Conservation (phyloP, 441 rosid species). For the Erodium moschatum region DNA sequence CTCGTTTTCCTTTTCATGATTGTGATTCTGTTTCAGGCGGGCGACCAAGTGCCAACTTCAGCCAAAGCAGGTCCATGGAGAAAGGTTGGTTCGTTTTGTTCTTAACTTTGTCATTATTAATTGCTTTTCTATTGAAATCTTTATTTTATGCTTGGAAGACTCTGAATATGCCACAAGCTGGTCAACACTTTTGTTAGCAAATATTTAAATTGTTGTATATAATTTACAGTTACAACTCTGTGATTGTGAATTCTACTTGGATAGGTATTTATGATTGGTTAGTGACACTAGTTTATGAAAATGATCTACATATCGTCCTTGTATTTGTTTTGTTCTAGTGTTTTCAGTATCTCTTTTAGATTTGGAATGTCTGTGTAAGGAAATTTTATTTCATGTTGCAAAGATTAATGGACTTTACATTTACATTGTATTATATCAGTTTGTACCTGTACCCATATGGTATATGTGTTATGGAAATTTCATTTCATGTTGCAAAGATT, state of each 20-base stretch:
- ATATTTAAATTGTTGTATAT: background rate
- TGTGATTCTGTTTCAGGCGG: slow-evolving; percentile 42
- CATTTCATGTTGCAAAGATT: too few species aligned
- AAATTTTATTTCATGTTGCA: too few species aligned
- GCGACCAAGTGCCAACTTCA: slow-evolving; percentile 51
- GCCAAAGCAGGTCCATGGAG: slow-evolving; percentile 94
- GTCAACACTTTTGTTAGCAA: background rate
- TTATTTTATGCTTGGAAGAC: background rate
- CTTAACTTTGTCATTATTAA: slow-evolving; percentile 12
- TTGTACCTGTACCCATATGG: too few species aligned
- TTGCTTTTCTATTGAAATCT: background rate
- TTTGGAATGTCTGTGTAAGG: too few species aligned
- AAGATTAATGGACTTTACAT: too few species aligned
- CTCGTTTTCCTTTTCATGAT: slow-evolving; percentile 2
- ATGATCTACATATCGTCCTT: too few species aligned
- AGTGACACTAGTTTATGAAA: too few species aligned
- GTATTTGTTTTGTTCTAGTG: too few species aligned
- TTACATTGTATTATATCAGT: too few species aligned
- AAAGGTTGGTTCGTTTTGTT: slow-evolving; percentile 42
- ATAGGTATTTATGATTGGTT: background rate
- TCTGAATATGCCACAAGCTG: background rate
- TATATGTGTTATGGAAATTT: too few species aligned
- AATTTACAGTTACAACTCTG: background rate
- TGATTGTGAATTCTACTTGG: background rate
- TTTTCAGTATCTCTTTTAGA: too few species aligned